phyloP scores from a whole-genome alignment of 2,329 filamentous ascomycete species.

The Colletotrichum lindemuthianum region DNA sequence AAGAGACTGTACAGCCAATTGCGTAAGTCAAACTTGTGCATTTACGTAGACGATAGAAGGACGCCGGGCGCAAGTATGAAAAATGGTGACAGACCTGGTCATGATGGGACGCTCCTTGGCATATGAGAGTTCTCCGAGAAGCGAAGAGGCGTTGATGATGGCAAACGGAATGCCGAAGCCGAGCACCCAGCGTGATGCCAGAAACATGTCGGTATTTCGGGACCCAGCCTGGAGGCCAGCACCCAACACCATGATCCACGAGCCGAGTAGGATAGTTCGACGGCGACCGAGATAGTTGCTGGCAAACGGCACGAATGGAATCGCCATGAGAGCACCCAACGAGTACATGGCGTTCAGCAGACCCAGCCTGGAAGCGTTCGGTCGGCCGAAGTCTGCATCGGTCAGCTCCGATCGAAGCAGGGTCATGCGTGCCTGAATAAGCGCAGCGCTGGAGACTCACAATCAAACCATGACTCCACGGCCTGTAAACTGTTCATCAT shows the following conservation, averaged over 20 bases:
- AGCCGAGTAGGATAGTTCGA: slow-evolving; percentile 44
- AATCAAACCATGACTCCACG: slow-evolving; percentile 50
- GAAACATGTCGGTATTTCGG: slow-evolving; percentile 56
- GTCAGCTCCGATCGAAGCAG: neutral
- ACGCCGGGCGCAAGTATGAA: neutral
- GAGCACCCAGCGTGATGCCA: slow-evolving; percentile 62
- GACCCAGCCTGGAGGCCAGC: slow-evolving; percentile 48
- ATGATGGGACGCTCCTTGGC: slow-evolving; percentile 63
- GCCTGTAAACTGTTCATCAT: slow-evolving; percentile 57
- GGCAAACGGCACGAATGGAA: slow-evolving; percentile 44
- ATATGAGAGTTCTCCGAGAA: slow-evolving; percentile 63
- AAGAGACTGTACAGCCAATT: slow-evolving; percentile 43
- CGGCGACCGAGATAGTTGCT: slow-evolving; percentile 45
- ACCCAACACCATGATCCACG: slow-evolving; percentile 46
- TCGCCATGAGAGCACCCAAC: slow-evolving; percentile 55
- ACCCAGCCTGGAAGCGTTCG: slow-evolving; percentile 47
- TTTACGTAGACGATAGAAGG: neutral
- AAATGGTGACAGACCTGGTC: slow-evolving; percentile 51
- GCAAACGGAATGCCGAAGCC: slow-evolving; percentile 64
- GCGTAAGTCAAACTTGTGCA: neutral
- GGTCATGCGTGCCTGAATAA: too few species aligned
- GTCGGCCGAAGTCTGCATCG: slow-evolving; percentile 50
- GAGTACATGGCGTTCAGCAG: slow-evolving; percentile 55
- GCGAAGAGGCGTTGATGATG: slow-evolving; percentile 60
- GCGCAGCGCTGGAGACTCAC: slow-evolving; percentile 35